These are phyloP conservation scores for Cadophora sp. DNA, from an alignment of 2,329 filamentous ascomycete genomes.

Conservation along the genomic window DNA sequence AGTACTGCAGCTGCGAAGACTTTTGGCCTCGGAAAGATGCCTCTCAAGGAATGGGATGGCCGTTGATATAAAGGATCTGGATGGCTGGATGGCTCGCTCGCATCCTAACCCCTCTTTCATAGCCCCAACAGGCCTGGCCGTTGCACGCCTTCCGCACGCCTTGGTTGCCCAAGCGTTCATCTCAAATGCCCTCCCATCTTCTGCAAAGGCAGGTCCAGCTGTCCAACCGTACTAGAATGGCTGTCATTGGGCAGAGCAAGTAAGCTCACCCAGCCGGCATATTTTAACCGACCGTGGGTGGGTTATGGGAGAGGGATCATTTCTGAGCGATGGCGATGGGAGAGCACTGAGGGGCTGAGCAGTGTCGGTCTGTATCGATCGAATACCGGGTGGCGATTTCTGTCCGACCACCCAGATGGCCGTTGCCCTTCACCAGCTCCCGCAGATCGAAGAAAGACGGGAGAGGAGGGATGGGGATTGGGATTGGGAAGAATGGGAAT, in stretches of 20 bases:
- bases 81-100: not conserved
- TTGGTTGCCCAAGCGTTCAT: constrained; percentile 3
- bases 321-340: not conserved
- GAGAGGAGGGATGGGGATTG: not conserved
- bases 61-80: constrained; percentile 7
- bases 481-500: not conserved
- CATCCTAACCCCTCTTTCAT: not conserved
- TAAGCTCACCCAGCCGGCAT: too few relatives aligned
- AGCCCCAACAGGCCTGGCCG: not conserved
- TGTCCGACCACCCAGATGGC: constrained; percentile 2
- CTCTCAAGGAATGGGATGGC: constrained; percentile 1
- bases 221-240: not conserved
- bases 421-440: not conserved
- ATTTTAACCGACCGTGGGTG: too few relatives aligned
- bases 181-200: constrained; percentile 4
- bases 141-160: not conserved
- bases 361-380: not conserved
- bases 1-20: not conserved
- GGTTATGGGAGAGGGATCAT: not conserved
- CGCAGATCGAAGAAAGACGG: not conserved
- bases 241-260: not conserved
- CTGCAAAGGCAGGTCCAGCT: not conserved
- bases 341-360: too few relatives aligned
- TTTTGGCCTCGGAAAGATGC: too few relatives aligned
- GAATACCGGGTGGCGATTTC: constrained; percentile 1